A percentile compares a stretch with the other conserved stretches of the same genome.
phyloP scores from a whole-genome alignment of 2,329 filamentous ascomycete genomes.

The Intubia oerlemansii region DNA sequence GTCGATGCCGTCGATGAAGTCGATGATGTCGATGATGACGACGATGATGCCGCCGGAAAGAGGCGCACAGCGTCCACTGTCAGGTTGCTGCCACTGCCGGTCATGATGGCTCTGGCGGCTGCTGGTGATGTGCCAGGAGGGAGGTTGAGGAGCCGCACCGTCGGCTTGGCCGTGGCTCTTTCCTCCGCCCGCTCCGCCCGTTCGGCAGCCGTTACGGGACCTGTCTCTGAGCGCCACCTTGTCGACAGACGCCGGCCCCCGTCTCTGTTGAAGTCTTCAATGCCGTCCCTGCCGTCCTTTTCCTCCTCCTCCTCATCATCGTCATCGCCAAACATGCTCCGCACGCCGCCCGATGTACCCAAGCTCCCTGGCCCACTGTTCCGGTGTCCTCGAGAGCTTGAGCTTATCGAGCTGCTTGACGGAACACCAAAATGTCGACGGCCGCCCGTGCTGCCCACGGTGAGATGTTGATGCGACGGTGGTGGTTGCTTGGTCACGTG shows the following conservation, averaged over 20 bases:
- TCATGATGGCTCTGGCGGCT: conserved; percentile 36
- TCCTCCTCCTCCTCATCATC: conserved; percentile 41
- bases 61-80: conserved; percentile 56
- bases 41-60: conserved; percentile 32
- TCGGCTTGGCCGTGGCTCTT: conserved; percentile 39
- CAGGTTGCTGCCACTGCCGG: conserved; percentile 23
- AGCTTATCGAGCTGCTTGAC: conserved; percentile 21
- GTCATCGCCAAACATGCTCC: too few species aligned
- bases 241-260: background rate
- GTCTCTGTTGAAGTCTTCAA: background rate
- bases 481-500: conserved; percentile 6
- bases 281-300: conserved; percentile 29
- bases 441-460: conserved; percentile 12
- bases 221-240: too few species aligned
- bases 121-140: conserved; percentile 38
- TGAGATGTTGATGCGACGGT: conserved; percentile 10
- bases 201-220: conserved; percentile 10
- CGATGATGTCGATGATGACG: too few species aligned
- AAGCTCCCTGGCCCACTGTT: conserved; percentile 43
- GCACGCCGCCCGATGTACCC: too few species aligned
- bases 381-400: conserved; percentile 12
- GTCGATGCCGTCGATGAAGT: too few species aligned
- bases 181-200: conserved; percentile 29
- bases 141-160: conserved; percentile 36
- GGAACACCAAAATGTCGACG: conserved; percentile 46